Evolutionary conservation across 805 yeast species (phyloP).

Genomic region (Metschnikowia lunata): DNA sequence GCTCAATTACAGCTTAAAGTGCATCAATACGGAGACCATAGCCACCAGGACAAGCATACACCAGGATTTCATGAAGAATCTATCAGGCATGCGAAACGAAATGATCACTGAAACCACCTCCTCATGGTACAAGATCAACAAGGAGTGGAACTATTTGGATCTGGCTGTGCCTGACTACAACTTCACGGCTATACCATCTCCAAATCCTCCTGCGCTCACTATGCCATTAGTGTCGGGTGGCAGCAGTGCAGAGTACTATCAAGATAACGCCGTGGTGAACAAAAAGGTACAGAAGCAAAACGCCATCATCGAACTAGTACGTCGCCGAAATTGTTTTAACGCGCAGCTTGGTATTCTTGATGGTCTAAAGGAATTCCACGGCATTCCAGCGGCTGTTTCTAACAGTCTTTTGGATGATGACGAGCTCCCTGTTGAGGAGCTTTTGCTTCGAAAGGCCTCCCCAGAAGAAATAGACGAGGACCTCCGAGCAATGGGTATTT

Average conservation of each 20-base stretch:
- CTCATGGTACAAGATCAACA: slow-evolving; percentile 87
- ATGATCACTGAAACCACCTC: slow-evolving; percentile 72
- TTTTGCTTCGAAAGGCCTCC: slow-evolving; percentile 51
- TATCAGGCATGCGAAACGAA: slow-evolving; percentile 60
- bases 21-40: slow-evolving; percentile 75
- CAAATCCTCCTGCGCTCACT: slow-evolving; percentile 4
- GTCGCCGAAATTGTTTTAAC: slow-evolving; percentile 61
- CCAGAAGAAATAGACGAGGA: slow-evolving; percentile 75
- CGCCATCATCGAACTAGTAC: slow-evolving; percentile 44
- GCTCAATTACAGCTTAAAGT: slow-evolving; percentile 57
- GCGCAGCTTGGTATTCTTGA: slow-evolving; percentile 66
- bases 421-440: slow-evolving; percentile 25
- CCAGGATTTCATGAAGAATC: slow-evolving; percentile 70
- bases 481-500: slow-evolving; percentile 57
- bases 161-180: slow-evolving; percentile 53
- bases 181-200: slow-evolving; percentile 37
- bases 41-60: slow-evolving; percentile 78
- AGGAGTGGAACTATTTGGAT: slow-evolving; percentile 82
- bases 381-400: slow-evolving; percentile 75
- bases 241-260: slow-evolving; percentile 16
- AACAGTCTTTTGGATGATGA: slow-evolving; percentile 29
- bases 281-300: slow-evolving; percentile 36
- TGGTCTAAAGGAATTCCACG: slow-evolving; percentile 62
- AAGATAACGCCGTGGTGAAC: slow-evolving; percentile 19
- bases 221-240: slow-evolving; percentile 17